Percentiles rank a stretch among this genome's conserved stretches.
Conservation (phyloP, 805 yeast genomes). For the Saccharomycopsis sp. region DNA sequence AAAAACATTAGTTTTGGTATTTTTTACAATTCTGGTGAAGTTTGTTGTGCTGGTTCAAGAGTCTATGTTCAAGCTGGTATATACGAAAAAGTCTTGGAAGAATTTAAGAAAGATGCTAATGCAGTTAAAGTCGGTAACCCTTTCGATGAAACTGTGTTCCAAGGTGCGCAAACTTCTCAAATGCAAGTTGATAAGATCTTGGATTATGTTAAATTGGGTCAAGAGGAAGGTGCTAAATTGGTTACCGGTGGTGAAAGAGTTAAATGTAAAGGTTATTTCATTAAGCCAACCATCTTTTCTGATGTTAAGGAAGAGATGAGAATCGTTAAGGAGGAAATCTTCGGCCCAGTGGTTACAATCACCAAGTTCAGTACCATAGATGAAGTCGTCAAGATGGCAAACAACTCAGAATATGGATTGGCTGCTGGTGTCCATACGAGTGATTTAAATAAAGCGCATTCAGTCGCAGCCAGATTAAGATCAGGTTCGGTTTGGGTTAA, state of each 20-base stretch:
- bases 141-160: slow-evolving; percentile 67
- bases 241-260: slow-evolving; percentile 62
- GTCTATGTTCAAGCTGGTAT: slow-evolving; percentile 78
- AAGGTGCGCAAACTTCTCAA: slow-evolving; percentile 88
- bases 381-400: slow-evolving; percentile 71
- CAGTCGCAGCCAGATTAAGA: slow-evolving; percentile 63
- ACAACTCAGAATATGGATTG: slow-evolving; percentile 76
- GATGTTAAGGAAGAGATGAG: slow-evolving; percentile 60
- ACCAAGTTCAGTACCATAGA: slow-evolving; percentile 76
- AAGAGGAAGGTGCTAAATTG: slow-evolving; percentile 74
- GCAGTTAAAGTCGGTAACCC: slow-evolving; percentile 72
- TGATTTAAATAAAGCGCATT: slow-evolving; percentile 65
- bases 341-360: slow-evolving; percentile 87
- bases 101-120: slow-evolving; percentile 47
- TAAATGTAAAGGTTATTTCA: slow-evolving; percentile 56
- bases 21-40: slow-evolving; percentile 91
- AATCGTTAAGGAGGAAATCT: slow-evolving; percentile 70
- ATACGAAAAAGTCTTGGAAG: slow-evolving; percentile 68
- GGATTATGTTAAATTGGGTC: slow-evolving; percentile 68
- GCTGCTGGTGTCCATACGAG: slow-evolving; percentile 88
- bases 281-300: slow-evolving; percentile 68
- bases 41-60: slow-evolving; percentile 92
- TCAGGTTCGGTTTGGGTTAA: slow-evolving; percentile 93
- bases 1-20: slow-evolving; percentile 73
- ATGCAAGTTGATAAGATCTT: slow-evolving; percentile 74